phyloP scores from a whole-genome alignment of 2,329 filamentous ascomycete species.

The Colletotrichum musae region DNA sequence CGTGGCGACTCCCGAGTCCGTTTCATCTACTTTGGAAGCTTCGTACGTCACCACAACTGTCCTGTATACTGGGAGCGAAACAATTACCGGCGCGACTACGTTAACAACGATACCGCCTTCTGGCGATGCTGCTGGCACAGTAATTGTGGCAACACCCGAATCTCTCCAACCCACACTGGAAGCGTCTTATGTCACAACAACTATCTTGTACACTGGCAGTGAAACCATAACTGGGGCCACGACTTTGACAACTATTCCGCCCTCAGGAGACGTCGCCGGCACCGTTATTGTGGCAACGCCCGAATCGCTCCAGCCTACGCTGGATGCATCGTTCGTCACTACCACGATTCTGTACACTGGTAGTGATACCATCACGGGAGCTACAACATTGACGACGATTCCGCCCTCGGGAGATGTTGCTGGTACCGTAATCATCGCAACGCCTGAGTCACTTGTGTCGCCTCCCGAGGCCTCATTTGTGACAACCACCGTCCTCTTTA shows the following conservation, averaged over 20 bases:
- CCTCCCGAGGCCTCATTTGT: not conserved
- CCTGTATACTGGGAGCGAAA: constrained; percentile 14
- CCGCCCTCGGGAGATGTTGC: constrained; percentile 8
- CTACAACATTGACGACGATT: constrained; percentile 21
- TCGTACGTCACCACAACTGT: constrained; percentile 12
- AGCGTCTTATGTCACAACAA: not conserved
- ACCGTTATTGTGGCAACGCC: constrained; percentile 8
- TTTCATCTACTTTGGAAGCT: not conserved
- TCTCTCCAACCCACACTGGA: not conserved
- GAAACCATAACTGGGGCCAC: not conserved
- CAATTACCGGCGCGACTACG: constrained; percentile 16
- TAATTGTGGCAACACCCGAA: constrained; percentile 20
- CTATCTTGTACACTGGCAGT: not conserved
- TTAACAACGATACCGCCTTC: constrained; percentile 15
- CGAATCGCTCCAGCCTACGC: not conserved
- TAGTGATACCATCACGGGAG: constrained; percentile 23
- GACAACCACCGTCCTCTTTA: constrained; percentile 3
- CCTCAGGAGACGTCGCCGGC: not conserved
- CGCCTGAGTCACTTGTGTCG: constrained; percentile 5
- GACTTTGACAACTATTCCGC: not conserved
- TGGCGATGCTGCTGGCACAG: constrained; percentile 26
- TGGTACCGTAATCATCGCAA: constrained; percentile 33
- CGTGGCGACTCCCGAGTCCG: not conserved
- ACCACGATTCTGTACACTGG: constrained; percentile 11
- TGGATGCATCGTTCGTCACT: not conserved